These are phyloP conservation scores for Phytophthora melonis DNA, from an alignment of 352 stramenopile species.

Conservation along the genomic window DNA sequence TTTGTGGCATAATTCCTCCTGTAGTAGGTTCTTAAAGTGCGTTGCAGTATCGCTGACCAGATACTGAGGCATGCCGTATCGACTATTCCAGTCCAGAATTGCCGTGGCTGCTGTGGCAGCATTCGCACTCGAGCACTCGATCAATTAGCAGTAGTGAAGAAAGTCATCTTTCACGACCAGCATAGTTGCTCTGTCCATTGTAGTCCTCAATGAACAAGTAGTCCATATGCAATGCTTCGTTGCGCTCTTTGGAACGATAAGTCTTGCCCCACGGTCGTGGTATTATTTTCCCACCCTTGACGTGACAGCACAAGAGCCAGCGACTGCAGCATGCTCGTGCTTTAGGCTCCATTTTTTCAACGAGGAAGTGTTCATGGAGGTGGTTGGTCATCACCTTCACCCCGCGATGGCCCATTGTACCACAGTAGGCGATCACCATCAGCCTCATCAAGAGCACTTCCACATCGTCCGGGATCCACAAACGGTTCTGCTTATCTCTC, in stretches of 20 bases:
- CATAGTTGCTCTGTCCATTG: conserved; percentile 15
- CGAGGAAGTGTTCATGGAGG: conserved; percentile 9
- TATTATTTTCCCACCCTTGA: conserved; percentile 18
- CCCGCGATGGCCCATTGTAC: conserved; percentile 10
- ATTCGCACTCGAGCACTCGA: conserved; percentile 3
- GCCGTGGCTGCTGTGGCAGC: background rate
- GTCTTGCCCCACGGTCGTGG: conserved; percentile 7
- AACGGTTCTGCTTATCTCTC: background rate
- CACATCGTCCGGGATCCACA: conserved; percentile 8
- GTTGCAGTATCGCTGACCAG: conserved; percentile 12
- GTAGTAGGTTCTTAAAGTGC: conserved; percentile 20
- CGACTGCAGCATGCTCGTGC: background rate
- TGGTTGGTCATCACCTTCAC: conserved; percentile 16
- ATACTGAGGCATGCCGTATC: conserved; percentile 9
- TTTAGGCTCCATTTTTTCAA: conserved; percentile 8
- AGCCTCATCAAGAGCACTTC: conserved; percentile 2
- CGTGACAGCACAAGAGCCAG: conserved; percentile 16
- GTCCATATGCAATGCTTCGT: conserved; percentile 14
- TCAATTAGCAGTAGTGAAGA: conserved; percentile 13
- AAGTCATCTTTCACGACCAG: conserved; percentile 19
- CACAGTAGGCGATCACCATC: conserved; percentile 25
- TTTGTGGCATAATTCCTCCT: conserved; percentile 14
- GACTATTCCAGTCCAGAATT: conserved; percentile 13
- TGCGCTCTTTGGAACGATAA: conserved; percentile 1
- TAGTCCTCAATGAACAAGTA: conserved; percentile 14